Evolutionary conservation across 495 filamentous ascomycete species (phyloP).

Genomic region (Xylaria flabelliformis): DNA sequence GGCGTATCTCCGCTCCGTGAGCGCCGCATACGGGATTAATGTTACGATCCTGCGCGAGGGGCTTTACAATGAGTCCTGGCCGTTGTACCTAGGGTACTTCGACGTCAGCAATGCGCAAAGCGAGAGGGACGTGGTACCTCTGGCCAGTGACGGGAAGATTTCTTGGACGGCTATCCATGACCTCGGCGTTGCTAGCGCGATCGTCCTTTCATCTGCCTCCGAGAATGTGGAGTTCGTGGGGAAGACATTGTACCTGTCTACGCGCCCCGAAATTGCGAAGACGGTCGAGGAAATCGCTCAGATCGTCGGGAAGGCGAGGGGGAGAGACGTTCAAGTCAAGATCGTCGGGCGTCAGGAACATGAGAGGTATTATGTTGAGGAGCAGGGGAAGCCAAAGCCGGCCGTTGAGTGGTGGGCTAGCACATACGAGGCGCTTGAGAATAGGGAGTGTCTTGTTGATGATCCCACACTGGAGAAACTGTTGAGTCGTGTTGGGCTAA

Average conservation of each 20-base stretch:
- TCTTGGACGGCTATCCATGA: constrained; percentile 55
- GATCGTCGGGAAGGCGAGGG: constrained; percentile 40
- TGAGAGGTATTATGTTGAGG: constrained; percentile 47
- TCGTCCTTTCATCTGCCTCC: constrained; percentile 35
- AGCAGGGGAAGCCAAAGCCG: constrained; percentile 40
- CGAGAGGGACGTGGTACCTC: constrained; percentile 38
- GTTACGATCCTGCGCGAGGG: constrained; percentile 67
- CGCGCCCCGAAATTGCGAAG: constrained; percentile 32
- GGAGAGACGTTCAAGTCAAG: constrained; percentile 30
- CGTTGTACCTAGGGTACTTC: constrained; percentile 71
- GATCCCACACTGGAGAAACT: constrained; percentile 49
- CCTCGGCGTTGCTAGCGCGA: constrained; percentile 49
- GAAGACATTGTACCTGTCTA: constrained; percentile 48
- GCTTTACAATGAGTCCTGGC: constrained; percentile 71
- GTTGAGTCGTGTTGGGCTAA: constrained; percentile 42
- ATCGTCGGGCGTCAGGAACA: constrained; percentile 44
- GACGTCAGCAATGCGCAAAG: constrained; percentile 37
- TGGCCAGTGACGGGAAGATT: constrained; percentile 50
- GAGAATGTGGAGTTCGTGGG: constrained; percentile 39
- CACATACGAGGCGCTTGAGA: constrained; percentile 51
- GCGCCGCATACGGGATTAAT: constrained; percentile 37
- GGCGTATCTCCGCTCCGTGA: constrained; percentile 54
- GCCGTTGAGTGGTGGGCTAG: constrained; percentile 54
- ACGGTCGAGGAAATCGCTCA: constrained; percentile 45
- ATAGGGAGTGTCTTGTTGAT: constrained; percentile 50